These are phyloP conservation scores for Amanita inopinata DNA, from an alignment of 768 basidiomycete species.

Conservation along the genomic window DNA sequence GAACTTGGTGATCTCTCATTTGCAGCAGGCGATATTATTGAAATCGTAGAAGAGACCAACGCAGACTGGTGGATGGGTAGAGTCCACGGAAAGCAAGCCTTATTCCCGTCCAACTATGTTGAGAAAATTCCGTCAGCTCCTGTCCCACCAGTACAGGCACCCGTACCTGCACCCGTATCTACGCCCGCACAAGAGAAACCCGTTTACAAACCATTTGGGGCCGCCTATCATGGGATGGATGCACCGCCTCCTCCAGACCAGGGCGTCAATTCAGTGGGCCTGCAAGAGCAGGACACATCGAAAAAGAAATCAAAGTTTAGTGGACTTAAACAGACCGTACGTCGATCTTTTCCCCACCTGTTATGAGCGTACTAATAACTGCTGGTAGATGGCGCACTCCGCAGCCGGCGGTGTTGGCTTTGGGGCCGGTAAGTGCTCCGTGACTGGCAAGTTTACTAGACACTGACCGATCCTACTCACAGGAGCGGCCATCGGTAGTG, in stretches of 20 bases:
- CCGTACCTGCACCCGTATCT: conserved; percentile 14
- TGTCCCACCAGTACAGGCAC: too few relatives aligned
- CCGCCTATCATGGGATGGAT: conserved; percentile 30
- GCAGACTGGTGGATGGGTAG: conserved; percentile 83
- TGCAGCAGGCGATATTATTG: conserved; percentile 63
- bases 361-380: not conserved
- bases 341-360: conserved; percentile 8
- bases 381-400: conserved; percentile 41
- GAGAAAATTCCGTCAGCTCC: conserved; percentile 39
- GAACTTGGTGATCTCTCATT: conserved; percentile 78
- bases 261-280: conserved; percentile 30
- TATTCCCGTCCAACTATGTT: conserved; percentile 74
- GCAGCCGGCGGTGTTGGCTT: conserved; percentile 69
- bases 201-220: conserved; percentile 34
- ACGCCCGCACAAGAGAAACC: conserved; percentile 18
- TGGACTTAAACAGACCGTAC: conserved; percentile 47
- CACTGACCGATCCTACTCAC: not conserved
- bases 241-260: conserved; percentile 27
- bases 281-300: conserved; percentile 32
- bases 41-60: conserved; percentile 72
- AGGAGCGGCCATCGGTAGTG: conserved; percentile 27
- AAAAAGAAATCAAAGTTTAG: conserved; percentile 54
- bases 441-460: not conserved
- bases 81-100: conserved; percentile 51
- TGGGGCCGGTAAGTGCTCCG: conserved; percentile 48